Evolutionary conservation across 2,329 filamentous ascomycete genomes (phyloP).

Genomic region (Shiraia bambusicola): DNA sequence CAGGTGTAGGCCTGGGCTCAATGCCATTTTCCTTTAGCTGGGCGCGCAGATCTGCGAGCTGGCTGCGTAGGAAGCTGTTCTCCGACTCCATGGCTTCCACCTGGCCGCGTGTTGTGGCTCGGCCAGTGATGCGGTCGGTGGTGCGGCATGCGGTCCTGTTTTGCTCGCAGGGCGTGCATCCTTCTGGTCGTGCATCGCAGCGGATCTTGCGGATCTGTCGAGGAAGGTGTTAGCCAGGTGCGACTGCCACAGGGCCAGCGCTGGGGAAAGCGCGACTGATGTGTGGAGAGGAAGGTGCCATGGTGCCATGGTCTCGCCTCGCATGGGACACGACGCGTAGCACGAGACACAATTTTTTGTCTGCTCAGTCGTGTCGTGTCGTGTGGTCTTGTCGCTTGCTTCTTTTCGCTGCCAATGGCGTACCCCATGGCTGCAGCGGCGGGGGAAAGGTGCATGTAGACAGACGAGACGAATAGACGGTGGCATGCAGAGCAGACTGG

Average conservation of each 20-base stretch:
- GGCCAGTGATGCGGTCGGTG: slow-evolving; percentile 82
- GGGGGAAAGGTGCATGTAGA: too few relatives aligned
- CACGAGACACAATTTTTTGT: not conserved
- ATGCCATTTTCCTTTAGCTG: slow-evolving; percentile 63
- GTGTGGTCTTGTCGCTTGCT: too few relatives aligned
- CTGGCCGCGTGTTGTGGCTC: slow-evolving; percentile 76
- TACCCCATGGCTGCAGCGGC: too few relatives aligned
- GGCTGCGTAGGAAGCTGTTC: slow-evolving; percentile 65
- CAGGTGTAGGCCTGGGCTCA: slow-evolving; percentile 56
- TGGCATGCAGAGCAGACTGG: too few relatives aligned
- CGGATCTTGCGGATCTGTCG: slow-evolving; percentile 77
- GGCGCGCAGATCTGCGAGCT: slow-evolving; percentile 68
- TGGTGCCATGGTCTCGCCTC: too few relatives aligned
- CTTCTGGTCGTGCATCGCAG: slow-evolving; percentile 77
- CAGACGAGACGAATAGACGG: too few relatives aligned
- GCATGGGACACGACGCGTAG: not conserved
- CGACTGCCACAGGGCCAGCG: not conserved
- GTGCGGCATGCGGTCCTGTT: slow-evolving; percentile 78
- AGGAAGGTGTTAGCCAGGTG: slow-evolving; percentile 7
- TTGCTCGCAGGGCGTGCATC: slow-evolving; percentile 78
- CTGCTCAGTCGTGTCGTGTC: too few relatives aligned
- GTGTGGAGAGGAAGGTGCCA: too few relatives aligned
- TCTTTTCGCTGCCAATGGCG: too few relatives aligned
- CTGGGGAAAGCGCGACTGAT: not conserved
- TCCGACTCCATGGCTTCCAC: slow-evolving; percentile 74